Evolutionary conservation across 2,329 filamentous ascomycete species (phyloP), one percentile per base, ranked within the genome.

Genomic region (Basipetospora chlamydospora): DNA sequence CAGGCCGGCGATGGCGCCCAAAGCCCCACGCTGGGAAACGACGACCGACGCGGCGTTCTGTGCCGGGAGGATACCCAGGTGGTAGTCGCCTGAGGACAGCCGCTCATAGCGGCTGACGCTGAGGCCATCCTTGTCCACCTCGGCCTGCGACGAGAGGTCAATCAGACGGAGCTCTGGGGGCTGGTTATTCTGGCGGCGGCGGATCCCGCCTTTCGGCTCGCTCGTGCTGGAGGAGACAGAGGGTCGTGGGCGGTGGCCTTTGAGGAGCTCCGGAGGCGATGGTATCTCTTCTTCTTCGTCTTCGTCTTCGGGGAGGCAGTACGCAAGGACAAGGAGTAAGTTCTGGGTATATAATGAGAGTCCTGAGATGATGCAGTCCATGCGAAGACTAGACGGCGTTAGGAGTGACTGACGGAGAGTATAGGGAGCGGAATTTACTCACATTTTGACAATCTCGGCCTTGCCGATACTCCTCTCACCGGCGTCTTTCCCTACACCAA

Each of bases 311-410:
- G 78, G 73, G 42, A 78, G 78, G 49, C 86, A 77, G 59, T 92
- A 95, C 52, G 87, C 87, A 60, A 98, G 79, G 49, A 96, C 80
- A 49, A 94, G 73, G 57, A 98, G 70, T 47, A 94, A 68, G 52
- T 75, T 90, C 53, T 85, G 84, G 53, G 86, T 94, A 75, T 95
- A 96, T 59, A 98, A 70, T 45, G 88, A 92, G 58, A 98, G 80
- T 50, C 90, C 90, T 54, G 90, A 94, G 64, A 98, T 85, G 56
- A 94, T 86, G 66, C 90, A 96, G 63, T 98, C 90, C 59, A 90
- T 93, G 51, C 86, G 82, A 59, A 96, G 73, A 59, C 80, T 87
- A 17, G 52, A 54, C 30, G 28, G 17, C 29, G 21, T 34, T 6
- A 9, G 7, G 9, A 10, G 15, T 25, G 15, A 12, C 22, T 18